phyloP scores from a whole-genome alignment of 768 basidiomycete species.

The Cystofilobasidium capitatum region DNA sequence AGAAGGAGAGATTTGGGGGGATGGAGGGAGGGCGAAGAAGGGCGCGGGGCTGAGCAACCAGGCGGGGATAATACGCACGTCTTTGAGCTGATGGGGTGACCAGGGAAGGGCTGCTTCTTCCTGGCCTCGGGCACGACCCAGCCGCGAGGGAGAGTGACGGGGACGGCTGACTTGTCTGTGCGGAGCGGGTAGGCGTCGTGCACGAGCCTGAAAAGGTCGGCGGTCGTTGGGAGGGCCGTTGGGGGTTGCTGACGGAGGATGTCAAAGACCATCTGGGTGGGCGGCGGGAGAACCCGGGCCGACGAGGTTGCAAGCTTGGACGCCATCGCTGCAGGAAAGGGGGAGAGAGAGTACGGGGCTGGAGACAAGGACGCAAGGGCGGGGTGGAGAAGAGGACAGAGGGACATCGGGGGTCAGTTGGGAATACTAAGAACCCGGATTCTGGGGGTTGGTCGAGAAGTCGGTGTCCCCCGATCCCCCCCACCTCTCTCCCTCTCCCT shows the following conservation, averaged over 20 bases:
- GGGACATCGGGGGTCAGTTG: neutral
- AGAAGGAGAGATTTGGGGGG: neutral
- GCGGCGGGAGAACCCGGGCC: neutral
- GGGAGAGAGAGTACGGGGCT: neutral
- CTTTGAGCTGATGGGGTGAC: neutral
- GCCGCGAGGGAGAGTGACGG: neutral
- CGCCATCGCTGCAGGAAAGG: neutral
- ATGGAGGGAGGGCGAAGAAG: neutral
- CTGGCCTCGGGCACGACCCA: neutral
- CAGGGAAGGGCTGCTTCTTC: neutral
- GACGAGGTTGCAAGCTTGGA: neutral
- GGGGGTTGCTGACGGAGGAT: neutral
- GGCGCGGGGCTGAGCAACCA: neutral
- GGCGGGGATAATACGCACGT: neutral
- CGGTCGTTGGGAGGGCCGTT: neutral
- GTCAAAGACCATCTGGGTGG: neutral
- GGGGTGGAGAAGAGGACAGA: neutral
- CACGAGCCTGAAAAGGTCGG: neutral
- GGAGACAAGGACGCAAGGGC: neutral
- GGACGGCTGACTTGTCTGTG: too few relatives aligned
- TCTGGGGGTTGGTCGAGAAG: neutral
- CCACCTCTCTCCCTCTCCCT: too few relatives aligned
- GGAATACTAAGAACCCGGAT: neutral
- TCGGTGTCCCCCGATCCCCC: too few relatives aligned
- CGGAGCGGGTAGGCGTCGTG: neutral